Evolutionary conservation across 164 flowering plant species (phyloP).

Genomic region (Kalanchoe fedtschenkoi): DNA sequence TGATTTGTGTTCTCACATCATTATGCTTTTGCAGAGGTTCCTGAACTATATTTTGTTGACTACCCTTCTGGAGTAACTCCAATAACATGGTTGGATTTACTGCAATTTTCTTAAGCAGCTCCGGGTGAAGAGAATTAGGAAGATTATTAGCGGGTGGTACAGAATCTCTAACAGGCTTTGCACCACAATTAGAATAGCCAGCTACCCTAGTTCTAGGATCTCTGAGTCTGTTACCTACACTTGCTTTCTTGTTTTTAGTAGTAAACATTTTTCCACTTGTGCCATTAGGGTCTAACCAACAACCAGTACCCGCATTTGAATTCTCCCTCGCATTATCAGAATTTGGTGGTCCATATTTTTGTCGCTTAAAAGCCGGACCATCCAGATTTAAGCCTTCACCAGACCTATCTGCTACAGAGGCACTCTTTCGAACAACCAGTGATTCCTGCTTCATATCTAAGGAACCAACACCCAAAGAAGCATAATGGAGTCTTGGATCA

Average conservation of each 20-base stretch:
- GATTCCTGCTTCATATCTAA: slow-evolving; percentile 24
- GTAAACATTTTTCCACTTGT: slow-evolving; percentile 13
- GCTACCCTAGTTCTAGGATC: slow-evolving; percentile 21
- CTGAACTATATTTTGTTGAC: slow-evolving; percentile 38
- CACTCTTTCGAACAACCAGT: slow-evolving; percentile 14
- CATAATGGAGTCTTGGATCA: slow-evolving; percentile 72
- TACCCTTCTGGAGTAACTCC: slow-evolving; percentile 37
- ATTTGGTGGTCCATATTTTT: slow-evolving; percentile 29
- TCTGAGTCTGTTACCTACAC: slow-evolving; percentile 16
- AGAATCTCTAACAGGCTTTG: slow-evolving; percentile 19
- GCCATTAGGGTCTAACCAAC: slow-evolving; percentile 40
- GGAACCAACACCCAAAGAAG: slow-evolving; percentile 22
- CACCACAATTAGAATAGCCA: slow-evolving; percentile 31
- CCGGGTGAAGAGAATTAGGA: slow-evolving; percentile 31
- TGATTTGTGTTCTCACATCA: slow-evolving; percentile 23
- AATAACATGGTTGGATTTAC: slow-evolving; percentile 68
- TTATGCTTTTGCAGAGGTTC: slow-evolving; percentile 32
- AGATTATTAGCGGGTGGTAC: slow-evolving; percentile 13
- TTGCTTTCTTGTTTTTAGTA: slow-evolving; percentile 15
- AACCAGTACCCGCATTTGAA: slow-evolving; percentile 30
- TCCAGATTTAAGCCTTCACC: slow-evolving; percentile 32
- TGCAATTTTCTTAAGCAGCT: slow-evolving; percentile 51
- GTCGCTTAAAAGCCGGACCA: slow-evolving; percentile 50
- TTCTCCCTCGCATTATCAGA: slow-evolving; percentile 15
- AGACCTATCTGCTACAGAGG: slow-evolving; percentile 30